Evolutionary conservation across 129 eudicot species (phyloP).

Genomic region (Smallanthus sonchifolius): DNA sequence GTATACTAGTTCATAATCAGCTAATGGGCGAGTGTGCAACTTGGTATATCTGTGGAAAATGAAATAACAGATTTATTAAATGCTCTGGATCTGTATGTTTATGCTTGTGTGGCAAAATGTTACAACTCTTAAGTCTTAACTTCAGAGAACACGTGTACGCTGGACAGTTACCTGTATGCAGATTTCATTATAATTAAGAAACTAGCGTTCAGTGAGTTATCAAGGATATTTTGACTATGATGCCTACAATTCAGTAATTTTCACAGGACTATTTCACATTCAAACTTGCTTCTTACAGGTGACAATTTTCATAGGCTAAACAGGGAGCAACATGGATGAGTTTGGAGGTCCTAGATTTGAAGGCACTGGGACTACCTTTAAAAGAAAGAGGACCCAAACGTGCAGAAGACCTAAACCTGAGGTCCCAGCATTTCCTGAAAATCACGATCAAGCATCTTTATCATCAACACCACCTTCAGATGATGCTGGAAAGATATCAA

Average conservation of each 20-base stretch:
- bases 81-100: neutral
- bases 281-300: constrained; percentile 14
- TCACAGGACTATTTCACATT: constrained; percentile 20
- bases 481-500: constrained; percentile 60
- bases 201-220: neutral
- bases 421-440: constrained; percentile 32
- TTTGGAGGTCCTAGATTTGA: constrained; percentile 41
- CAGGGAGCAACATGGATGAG: constrained; percentile 51
- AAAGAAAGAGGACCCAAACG: constrained; percentile 68
- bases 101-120: neutral
- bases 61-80: neutral
- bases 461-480: constrained; percentile 58
- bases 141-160: neutral
- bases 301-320: constrained; percentile 10
- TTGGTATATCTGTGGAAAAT: neutral
- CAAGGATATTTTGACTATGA: neutral
- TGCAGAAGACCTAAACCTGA: constrained; percentile 75
- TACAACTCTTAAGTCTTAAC: neutral
- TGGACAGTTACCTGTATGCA: neutral
- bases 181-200: neutral
- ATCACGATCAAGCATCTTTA: constrained; percentile 39
- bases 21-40: neutral
- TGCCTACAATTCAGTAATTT: constrained; percentile 17
- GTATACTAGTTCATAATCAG: neutral
- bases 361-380: constrained; percentile 36